phyloP scores from a whole-genome alignment of 2,329 filamentous ascomycete genomes.

The Botrytis sinoallii region DNA sequence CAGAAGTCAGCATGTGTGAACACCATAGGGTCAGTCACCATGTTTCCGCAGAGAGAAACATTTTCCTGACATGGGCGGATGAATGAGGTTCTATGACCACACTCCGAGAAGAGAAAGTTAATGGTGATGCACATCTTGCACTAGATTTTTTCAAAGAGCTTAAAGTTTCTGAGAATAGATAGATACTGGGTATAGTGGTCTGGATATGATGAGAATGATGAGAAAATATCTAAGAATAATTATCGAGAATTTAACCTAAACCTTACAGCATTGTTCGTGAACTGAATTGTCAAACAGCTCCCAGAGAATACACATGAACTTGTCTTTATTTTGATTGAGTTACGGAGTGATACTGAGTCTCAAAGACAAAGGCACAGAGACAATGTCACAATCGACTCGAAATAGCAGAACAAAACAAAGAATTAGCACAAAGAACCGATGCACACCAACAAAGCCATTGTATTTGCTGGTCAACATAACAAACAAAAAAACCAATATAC shows the following conservation, averaged over 20 bases:
- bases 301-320: neutral
- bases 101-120: accelerated
- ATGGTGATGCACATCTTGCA: neutral
- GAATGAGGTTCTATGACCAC: neutral
- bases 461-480: neutral
- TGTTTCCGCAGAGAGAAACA: neutral
- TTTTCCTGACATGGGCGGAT: neutral
- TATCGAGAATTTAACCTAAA: neutral
- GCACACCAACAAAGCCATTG: neutral
- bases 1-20: neutral
- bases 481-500: neutral
- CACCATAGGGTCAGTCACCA: neutral
- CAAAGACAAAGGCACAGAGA: neutral
- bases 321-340: too few relatives aligned
- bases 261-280: neutral
- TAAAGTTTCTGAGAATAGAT: neutral
- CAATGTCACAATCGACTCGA: neutral
- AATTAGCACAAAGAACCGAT: neutral
- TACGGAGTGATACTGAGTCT: too few relatives aligned
- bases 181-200: neutral
- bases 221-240: too few relatives aligned
- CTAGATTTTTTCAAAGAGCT: neutral
- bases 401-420: neutral
- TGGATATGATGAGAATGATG: neutral
- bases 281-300: neutral